Evolutionary conservation across 257 asterid genomes (phyloP).

Genomic region (Handroanthus guayacan): DNA sequence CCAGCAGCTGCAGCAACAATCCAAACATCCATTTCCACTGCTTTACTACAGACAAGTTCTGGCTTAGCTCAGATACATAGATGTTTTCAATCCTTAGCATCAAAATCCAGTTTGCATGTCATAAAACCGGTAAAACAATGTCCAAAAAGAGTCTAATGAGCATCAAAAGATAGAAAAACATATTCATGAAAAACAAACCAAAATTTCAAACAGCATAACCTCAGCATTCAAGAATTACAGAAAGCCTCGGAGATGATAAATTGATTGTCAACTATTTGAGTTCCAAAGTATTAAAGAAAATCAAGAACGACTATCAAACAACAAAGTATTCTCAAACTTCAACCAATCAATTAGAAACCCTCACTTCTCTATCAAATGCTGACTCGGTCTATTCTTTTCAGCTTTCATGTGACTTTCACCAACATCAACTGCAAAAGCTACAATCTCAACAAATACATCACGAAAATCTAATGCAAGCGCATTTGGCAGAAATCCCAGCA

Average conservation of each 20-base stretch:
- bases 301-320: neutral
- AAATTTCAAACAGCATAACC: neutral
- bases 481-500: neutral
- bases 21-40: constrained; percentile 59
- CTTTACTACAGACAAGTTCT: constrained; percentile 15
- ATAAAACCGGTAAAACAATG: constrained; percentile 12
- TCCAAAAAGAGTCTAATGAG: neutral
- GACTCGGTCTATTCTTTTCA: constrained; percentile 19
- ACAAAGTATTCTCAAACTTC: neutral
- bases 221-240: constrained; percentile 12
- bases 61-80: neutral
- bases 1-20: constrained; percentile 82
- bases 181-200: neutral
- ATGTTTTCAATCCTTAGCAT: constrained; percentile 22
- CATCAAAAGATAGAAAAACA: constrained; percentile 9
- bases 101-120: constrained; percentile 7
- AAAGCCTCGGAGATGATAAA: constrained; percentile 8
- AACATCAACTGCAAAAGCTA: constrained; percentile 16
- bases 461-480: constrained; percentile 15
- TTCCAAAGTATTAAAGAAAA: constrained; percentile 1
- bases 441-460: neutral
- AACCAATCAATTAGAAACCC: constrained; percentile 28
- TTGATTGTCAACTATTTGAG: neutral
- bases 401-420: constrained; percentile 14
- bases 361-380: constrained; percentile 15